A percentile compares a stretch with the other conserved stretches of the same genome.
phyloP scores from a whole-genome alignment of 2,329 filamentous ascomycete species.

The Neoascochyta sp. region DNA sequence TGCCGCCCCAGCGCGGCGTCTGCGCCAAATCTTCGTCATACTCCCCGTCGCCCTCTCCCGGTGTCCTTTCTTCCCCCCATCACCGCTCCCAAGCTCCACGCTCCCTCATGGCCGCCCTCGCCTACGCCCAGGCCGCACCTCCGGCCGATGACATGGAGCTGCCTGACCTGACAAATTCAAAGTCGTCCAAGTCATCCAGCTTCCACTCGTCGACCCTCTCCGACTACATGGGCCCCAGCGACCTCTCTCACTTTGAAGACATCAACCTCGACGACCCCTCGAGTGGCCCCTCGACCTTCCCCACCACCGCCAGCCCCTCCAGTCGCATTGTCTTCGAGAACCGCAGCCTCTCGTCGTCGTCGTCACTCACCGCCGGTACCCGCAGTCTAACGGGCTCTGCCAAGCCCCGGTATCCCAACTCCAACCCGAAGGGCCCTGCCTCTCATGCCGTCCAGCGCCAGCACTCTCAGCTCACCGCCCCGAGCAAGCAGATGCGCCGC shows the following conservation, averaged over 20 bases:
- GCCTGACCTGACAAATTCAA: conserved; percentile 76
- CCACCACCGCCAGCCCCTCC: conserved; percentile 31
- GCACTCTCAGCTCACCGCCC: conserved; percentile 38
- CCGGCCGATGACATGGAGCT: conserved; percentile 41
- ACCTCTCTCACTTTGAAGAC: conserved; percentile 85
- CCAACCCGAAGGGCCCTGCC: conserved; percentile 42
- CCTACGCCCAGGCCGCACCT: conserved; percentile 23
- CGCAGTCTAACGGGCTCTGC: conserved; percentile 38
- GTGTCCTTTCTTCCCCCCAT: conserved; percentile 15
- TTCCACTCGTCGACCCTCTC: conserved; percentile 76
- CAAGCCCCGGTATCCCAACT: conserved; percentile 40
- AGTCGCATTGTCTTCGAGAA: conserved; percentile 33
- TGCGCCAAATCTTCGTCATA: conserved; percentile 16
- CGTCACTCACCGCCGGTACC: conserved; percentile 13
- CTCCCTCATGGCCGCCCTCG: conserved; percentile 38
- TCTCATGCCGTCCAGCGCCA: conserved; percentile 31
- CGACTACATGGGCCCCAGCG: conserved; percentile 56
- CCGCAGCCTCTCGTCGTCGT: conserved; percentile 14
- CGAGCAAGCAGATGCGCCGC: conserved; percentile 38
- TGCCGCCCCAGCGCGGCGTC: conserved; percentile 22
- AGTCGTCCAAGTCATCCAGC: conserved; percentile 87
- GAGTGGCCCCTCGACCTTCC: conserved; percentile 42
- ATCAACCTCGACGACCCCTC: conserved; percentile 73
- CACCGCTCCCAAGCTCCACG: conserved; percentile 25
- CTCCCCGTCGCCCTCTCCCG: conserved; percentile 2